Evolutionary conservation across 2,329 filamentous ascomycete species (phyloP), one percentile per base, ranked within the genome.

Genomic region (Alternaria gansuensis): DNA sequence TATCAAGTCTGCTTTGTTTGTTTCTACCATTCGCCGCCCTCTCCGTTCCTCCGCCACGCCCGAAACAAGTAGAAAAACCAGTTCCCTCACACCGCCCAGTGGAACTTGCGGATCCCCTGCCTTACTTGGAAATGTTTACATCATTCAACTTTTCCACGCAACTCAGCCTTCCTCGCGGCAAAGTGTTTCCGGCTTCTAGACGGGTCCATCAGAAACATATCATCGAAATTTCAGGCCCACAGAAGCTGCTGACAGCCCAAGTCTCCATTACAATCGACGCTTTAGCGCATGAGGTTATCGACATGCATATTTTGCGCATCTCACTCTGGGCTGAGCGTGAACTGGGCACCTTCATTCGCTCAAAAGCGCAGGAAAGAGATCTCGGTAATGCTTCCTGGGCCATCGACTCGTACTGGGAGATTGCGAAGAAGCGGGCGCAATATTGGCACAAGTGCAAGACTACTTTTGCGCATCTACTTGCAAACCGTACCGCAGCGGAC

Each of bases 91-190:
- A 93, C 69, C 84, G 87, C 2, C 82, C 82, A 1, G 82, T 93
- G 78, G 82, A 85, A 0, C 82, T 89, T 2, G 80, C 83, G 0
- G 86, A 93, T 59, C 86, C 90, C 49, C 77, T 90, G 2, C 87
- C 89, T 0, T 92, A 89, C 64, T 81, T 93, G 0, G 85, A 89
- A 44, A 82, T 89, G 8, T 92, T 95, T 67, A 90, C 87, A 0
- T 86, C 89, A 0, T 82, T 95, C 13, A 81, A 80, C 0, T 87
- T 90, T 57, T 82, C 82, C 0, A 88, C 87, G 0, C 82, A 78
- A 0, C 79, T 87, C 13, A 68, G 59, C 17, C 55, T 77, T 1
- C 66, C 73, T 21, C 58, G 57, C 17, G 46, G 56, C 5, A 63
- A 63, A n/a, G 31, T 62, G 7, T 43, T 44, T 10, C 43, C 64